Percentiles rank a stretch among this genome's conserved stretches.
Evolutionary conservation across 164 flowering plant genomes (phyloP).

Genomic region (Magnolia changhungtana): DNA sequence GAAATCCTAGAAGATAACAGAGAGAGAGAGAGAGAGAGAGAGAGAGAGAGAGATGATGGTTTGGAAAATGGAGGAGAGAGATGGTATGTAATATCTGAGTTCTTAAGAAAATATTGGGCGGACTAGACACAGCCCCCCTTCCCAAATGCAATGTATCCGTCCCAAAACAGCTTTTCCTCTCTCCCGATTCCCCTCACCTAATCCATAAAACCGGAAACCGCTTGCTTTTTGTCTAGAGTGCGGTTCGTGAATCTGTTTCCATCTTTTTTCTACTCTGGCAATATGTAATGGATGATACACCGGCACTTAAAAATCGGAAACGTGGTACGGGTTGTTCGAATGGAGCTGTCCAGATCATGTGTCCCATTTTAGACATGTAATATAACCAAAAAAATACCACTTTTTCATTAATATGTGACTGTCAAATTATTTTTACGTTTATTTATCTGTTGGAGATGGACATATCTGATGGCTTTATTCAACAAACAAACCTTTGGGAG

Average conservation of each 20-base stretch:
- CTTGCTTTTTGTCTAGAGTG: not conserved
- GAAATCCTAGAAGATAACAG: constrained; percentile 7
- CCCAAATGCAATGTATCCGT: constrained; percentile 11
- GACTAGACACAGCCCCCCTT: not conserved
- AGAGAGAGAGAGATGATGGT: not conserved
- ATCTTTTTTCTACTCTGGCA: not conserved
- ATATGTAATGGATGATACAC: too few relatives aligned
- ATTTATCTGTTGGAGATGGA: too few relatives aligned
- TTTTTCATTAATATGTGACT: too few relatives aligned
- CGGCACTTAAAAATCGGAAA: too few relatives aligned
- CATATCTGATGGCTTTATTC: too few relatives aligned
- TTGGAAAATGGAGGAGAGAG: not conserved
- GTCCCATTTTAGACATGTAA: too few relatives aligned
- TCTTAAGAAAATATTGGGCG: not conserved
- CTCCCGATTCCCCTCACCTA: constrained; percentile 3
- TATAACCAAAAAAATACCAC: too few relatives aligned
- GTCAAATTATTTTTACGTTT: too few relatives aligned
- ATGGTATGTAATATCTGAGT: not conserved
- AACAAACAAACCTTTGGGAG: too few relatives aligned
- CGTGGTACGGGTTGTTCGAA: too few relatives aligned
- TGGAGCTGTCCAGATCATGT: too few relatives aligned
- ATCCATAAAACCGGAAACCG: constrained; percentile 4
- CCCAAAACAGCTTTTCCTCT: constrained; percentile 8
- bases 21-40: not conserved
- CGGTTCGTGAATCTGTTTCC: not conserved